phyloP scores from a whole-genome alignment of 352 stramenopile genomes.

The Globisporangium paroecandrum region DNA sequence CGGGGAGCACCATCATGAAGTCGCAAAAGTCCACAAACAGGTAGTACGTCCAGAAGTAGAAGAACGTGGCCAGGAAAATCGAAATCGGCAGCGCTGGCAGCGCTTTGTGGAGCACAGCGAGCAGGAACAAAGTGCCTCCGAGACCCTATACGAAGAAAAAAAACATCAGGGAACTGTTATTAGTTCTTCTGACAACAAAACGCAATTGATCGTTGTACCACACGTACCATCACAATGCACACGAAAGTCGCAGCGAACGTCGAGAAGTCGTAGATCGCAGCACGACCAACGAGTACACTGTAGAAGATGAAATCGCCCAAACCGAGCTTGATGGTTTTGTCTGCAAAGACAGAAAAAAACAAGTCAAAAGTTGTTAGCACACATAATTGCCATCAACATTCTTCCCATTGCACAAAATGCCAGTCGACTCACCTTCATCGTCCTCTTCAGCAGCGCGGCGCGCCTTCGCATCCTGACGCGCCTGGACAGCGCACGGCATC shows the following conservation, averaged over 20 bases:
- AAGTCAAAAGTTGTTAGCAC: not conserved
- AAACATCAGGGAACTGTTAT: not conserved
- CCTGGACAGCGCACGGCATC: constrained; percentile 70
- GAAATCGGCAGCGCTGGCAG: constrained; percentile 96
- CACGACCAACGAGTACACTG: constrained; percentile 94
- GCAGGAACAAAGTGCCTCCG: constrained; percentile 92
- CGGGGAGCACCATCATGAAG: constrained; percentile 72
- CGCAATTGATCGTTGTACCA: not conserved
- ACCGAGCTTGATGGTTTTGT: constrained; percentile 92
- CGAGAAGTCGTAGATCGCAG: constrained; percentile 94
- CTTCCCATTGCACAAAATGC: not conserved
- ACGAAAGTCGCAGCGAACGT: constrained; percentile 93
- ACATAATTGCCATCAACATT: constrained; percentile 1
- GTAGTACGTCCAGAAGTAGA: constrained; percentile 84
- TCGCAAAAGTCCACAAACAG: constrained; percentile 82
- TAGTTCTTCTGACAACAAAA: not conserved
- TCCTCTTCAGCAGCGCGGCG: constrained; percentile 45
- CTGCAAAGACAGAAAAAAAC: constrained; percentile 12
- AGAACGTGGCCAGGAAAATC: constrained; percentile 79
- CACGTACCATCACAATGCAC: constrained; percentile 88
- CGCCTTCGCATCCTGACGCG: constrained; percentile 48
- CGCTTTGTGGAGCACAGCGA: constrained; percentile 92
- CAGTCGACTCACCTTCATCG: constrained; percentile 37
- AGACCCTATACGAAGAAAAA: constrained; percentile 62
- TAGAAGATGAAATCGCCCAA: constrained; percentile 99